These are phyloP conservation scores for Eragrostis nindensis DNA, from an alignment of 176 grass and related monocot species.

Conservation along the genomic window DNA sequence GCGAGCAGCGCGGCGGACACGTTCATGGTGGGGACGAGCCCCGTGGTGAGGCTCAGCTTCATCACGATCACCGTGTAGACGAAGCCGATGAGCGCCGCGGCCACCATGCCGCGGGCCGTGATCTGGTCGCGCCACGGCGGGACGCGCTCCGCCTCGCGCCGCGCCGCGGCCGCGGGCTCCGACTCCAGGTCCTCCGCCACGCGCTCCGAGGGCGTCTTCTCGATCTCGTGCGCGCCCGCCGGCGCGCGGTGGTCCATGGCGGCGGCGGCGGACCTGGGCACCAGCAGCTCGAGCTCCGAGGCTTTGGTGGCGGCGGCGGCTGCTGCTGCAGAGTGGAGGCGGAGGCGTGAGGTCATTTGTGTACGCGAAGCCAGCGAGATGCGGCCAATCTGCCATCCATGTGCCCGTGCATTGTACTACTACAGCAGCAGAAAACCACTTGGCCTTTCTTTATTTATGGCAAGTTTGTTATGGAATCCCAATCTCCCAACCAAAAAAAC, in stretches of 20 bases:
- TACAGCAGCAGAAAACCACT: neutral
- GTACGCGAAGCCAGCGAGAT: neutral
- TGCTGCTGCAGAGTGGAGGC: slow-evolving; percentile 23
- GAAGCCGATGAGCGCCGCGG: slow-evolving; percentile 63
- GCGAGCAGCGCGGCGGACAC: slow-evolving; percentile 86
- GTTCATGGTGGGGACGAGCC: slow-evolving; percentile 84
- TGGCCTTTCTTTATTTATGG: neutral
- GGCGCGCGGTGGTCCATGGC: slow-evolving; percentile 30
- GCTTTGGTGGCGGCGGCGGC: slow-evolving; percentile 18
- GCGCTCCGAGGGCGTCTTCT: slow-evolving; percentile 17
- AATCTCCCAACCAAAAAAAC: neutral
- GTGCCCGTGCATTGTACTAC: slow-evolving; percentile 28
- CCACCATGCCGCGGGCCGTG: slow-evolving; percentile 66
- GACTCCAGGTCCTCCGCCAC: slow-evolving; percentile 36
- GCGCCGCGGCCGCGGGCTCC: neutral
- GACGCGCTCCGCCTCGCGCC: slow-evolving; percentile 21
- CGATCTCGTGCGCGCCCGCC: slow-evolving; percentile 37
- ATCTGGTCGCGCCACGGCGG: slow-evolving; percentile 73
- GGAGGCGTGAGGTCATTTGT: slow-evolving; percentile 36
- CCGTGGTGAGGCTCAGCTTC: slow-evolving; percentile 84
- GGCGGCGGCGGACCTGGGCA: neutral
- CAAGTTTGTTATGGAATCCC: neutral
- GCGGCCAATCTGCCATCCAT: slow-evolving; percentile 9
- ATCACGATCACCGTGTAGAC: slow-evolving; percentile 83
- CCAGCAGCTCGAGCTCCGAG: slow-evolving; percentile 56